Percentiles rank a stretch among this genome's conserved stretches.
phyloP scores from a whole-genome alignment of 176 grass and related monocot genomes.

The Aechmea fasciata region DNA sequence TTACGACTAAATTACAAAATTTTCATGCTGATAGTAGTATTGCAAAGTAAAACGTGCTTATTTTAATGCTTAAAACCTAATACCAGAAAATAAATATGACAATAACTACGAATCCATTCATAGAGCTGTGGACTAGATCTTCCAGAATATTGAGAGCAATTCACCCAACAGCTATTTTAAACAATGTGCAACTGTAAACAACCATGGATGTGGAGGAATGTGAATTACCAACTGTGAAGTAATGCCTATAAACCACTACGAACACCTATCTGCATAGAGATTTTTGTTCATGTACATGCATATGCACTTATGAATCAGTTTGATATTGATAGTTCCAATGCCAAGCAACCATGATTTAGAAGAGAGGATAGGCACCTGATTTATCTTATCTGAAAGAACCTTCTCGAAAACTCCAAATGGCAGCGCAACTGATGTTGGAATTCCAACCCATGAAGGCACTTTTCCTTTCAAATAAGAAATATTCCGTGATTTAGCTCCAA shows the following conservation, averaged over 20 bases:
- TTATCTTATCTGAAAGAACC: conserved; percentile 66
- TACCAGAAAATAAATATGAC: background rate
- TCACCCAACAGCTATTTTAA: background rate
- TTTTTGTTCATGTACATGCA: no score
- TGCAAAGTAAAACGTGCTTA: background rate
- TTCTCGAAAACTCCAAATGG: conserved; percentile 96
- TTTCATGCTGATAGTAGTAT: background rate
- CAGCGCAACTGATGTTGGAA: conserved; percentile 91
- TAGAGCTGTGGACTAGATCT: background rate
- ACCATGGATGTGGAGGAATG: background rate
- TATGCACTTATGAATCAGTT: background rate
- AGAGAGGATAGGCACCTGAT: conserved; percentile 49
- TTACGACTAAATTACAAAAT: background rate
- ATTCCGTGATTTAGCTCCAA: conserved; percentile 90
- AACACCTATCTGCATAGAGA: no score
- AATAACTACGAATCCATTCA: background rate
- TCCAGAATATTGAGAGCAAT: background rate
- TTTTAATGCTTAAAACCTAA: background rate
- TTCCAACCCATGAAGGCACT: conserved; percentile 75
- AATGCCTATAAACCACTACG: no score
- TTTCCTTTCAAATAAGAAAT: conserved; percentile 90
- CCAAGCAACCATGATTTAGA: conserved; percentile 2
- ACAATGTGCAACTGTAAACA: background rate
- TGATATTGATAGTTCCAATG: background rate
- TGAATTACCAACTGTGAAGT: background rate